Evolutionary conservation across 2,329 filamentous ascomycete species (phyloP), one percentile per base, ranked within the genome.

Genomic region (Colletotrichum sp.): DNA sequence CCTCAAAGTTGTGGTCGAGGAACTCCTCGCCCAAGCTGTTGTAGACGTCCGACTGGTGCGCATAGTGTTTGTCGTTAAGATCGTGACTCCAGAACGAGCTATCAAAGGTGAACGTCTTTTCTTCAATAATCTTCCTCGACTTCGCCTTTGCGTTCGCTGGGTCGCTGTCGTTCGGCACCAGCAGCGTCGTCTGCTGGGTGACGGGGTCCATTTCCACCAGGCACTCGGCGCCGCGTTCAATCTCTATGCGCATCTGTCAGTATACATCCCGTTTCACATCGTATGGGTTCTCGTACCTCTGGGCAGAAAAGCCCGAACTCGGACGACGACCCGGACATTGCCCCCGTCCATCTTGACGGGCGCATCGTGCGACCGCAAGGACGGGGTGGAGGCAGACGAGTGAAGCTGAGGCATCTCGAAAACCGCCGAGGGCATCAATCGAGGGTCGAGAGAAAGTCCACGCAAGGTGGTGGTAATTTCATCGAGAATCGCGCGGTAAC

Each of bases 11-110:
- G 90, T 99, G 97, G 85, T 99, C 97, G 78, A 99, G 90, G 80
- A 99, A 99, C 82, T 99, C 97, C 84, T 98, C 96, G 71, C 97
- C 97, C 29, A 99, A 90, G 75, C 94, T 94, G 82, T 97, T 95
- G 89, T 99, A 99, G 72, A 99, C 94, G 81, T 98, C 95, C 81
- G 96, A 95, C 84, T 99, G 97, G 77, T 94, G 91, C 5, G 97
- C 96, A 83, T 98, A 99, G 86, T 98, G 95, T 36, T 92, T 88
- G 82, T 98, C 96, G 30, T 88, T 85, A 72, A 90, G 90, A 83
- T 96, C 88, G 85, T 98, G 96, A 76, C 96, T 99, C 96, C 97
- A 99, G 87, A 99, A 99, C 0, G 96, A 99, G 83, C 96, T 98
- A 88, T 99, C 97, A 83, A 99, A 99, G 3, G 95, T 96, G 82